A percentile compares a stretch with the other conserved stretches of the same genome.
These are phyloP conservation scores for Lachnellula suecica DNA, from an alignment of 2,329 filamentous ascomycete species.

Conservation along the genomic window DNA sequence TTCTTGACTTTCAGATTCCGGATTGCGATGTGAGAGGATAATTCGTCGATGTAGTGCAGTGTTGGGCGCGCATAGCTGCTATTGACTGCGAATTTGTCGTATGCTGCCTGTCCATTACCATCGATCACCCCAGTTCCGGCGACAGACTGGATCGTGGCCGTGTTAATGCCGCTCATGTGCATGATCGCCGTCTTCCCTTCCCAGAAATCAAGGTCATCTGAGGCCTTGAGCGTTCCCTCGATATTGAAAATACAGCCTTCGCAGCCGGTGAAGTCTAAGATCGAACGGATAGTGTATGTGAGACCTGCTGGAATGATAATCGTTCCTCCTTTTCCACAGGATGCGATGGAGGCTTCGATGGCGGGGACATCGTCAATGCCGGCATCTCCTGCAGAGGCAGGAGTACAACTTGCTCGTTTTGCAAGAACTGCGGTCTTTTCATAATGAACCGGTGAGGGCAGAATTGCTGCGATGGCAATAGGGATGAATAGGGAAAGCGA, in stretches of 20 bases:
- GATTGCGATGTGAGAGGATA: conserved; percentile 38
- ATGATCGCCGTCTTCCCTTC: conserved; percentile 40
- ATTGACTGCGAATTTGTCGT: conserved; percentile 40
- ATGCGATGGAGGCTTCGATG: conserved; percentile 40
- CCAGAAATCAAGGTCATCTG: conserved; percentile 42
- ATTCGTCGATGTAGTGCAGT: conserved; percentile 38
- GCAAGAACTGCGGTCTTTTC: conserved; percentile 1
- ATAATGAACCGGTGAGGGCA: not conserved
- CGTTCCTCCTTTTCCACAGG: conserved; percentile 40
- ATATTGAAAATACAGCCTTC: conserved; percentile 44
- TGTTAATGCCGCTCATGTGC: conserved; percentile 36
- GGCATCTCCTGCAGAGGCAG: conserved; percentile 14
- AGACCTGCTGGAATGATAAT: conserved; percentile 41
- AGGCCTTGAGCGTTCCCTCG: conserved; percentile 42
- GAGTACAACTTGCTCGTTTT: conserved; percentile 25
- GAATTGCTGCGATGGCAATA: not conserved
- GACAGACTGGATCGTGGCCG: conserved; percentile 39
- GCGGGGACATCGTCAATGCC: conserved; percentile 43
- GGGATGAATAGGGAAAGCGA: too few relatives aligned
- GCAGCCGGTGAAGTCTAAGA: conserved; percentile 42
- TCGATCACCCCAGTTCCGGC: conserved; percentile 44
- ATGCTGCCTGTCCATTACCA: conserved; percentile 45
- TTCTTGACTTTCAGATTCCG: conserved; percentile 40
- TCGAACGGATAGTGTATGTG: conserved; percentile 44
- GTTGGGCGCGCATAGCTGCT: conserved; percentile 40